A percentile compares a stretch with the other conserved stretches of the same genome.
Evolutionary conservation across 2,329 filamentous ascomycete species (phyloP).

Genomic region (Monosporascus sp.): DNA sequence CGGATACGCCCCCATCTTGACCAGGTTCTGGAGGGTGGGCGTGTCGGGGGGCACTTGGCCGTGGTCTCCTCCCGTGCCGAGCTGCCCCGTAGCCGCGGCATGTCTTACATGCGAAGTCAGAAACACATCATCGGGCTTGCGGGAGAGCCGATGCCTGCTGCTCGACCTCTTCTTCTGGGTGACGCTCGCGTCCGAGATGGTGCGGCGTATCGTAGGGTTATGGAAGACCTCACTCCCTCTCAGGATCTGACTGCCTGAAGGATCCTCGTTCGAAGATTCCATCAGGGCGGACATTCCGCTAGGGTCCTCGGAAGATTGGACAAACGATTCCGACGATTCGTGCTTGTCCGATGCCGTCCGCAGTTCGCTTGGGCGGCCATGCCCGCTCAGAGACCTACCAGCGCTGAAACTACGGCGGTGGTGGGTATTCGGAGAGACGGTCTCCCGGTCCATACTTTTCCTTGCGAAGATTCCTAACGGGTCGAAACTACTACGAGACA

Average conservation of each 20-base stretch:
- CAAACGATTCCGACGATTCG: constrained; percentile 69
- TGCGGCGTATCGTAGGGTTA: constrained; percentile 62
- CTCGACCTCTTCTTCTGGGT: constrained; percentile 10
- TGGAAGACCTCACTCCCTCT: constrained; percentile 84
- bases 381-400: constrained; percentile 46
- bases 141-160: constrained; percentile 8
- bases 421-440: constrained; percentile 35
- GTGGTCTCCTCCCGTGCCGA: constrained; percentile 25
- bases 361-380: constrained; percentile 39
- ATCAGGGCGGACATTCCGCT: constrained; percentile 62
- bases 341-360: constrained; percentile 44
- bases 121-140: constrained; percentile 9
- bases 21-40: constrained; percentile 47
- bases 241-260: constrained; percentile 87
- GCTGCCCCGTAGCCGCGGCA: constrained; percentile 32
- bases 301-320: constrained; percentile 67
- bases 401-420: constrained; percentile 60
- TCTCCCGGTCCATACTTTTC: constrained; percentile 49
- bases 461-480: constrained; percentile 40
- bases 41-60: constrained; percentile 27
- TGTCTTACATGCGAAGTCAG: constrained; percentile 11
- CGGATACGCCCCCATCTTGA: constrained; percentile 66
- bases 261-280: constrained; percentile 67
- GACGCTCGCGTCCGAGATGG: constrained; percentile 33
- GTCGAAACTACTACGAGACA: constrained; percentile 50